These are phyloP conservation scores for Dothideomycetidae sp. DNA, from an alignment of 2,329 filamentous ascomycete species.

Conservation along the genomic window DNA sequence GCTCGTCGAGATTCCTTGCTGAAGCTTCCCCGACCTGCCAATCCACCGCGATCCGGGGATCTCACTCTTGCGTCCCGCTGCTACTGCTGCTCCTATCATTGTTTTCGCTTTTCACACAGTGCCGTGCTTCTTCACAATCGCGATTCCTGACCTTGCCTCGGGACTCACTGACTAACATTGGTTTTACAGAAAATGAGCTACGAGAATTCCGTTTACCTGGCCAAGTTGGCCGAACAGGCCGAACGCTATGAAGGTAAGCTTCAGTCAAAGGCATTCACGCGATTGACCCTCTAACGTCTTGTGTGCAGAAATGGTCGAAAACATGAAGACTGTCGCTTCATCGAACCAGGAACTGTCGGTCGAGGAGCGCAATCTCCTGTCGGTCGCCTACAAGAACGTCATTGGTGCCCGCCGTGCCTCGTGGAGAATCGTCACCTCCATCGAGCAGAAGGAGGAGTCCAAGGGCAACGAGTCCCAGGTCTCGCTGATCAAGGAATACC, in stretches of 20 bases:
- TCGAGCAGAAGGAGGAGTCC: conserved; percentile 98
- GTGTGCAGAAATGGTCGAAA: conserved; percentile 98
- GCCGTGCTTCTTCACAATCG: too few species aligned
- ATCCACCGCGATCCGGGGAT: not conserved
- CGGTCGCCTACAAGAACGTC: conserved; percentile 98
- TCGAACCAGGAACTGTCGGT: conserved; percentile 55
- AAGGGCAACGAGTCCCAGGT: conserved; percentile 94
- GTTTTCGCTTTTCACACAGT: conserved; percentile 3
- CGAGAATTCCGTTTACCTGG: conserved; percentile 98
- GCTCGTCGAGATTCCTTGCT: too few species aligned
- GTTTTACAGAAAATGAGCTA: conserved; percentile 68
- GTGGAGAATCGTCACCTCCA: conserved; percentile 96
- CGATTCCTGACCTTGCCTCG: too few species aligned
- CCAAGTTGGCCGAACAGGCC: conserved; percentile 99
- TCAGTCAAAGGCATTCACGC: conserved; percentile 14
- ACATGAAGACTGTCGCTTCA: conserved; percentile 97
- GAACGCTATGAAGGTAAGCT: conserved; percentile 92
- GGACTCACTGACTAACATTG: conserved; percentile 10
- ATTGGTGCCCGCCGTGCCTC: conserved; percentile 92
- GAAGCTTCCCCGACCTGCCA: not conserved
- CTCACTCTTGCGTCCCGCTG: too few species aligned
- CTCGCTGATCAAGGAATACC: conserved; percentile 89
- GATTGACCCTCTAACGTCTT: not conserved
- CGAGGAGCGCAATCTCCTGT: conserved; percentile 94
- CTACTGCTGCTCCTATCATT: conserved; percentile 6